These are phyloP conservation scores for Coemansia guatemalensis DNA, from an alignment of 192 early-diverging fungal genomes.

Conservation along the genomic window DNA sequence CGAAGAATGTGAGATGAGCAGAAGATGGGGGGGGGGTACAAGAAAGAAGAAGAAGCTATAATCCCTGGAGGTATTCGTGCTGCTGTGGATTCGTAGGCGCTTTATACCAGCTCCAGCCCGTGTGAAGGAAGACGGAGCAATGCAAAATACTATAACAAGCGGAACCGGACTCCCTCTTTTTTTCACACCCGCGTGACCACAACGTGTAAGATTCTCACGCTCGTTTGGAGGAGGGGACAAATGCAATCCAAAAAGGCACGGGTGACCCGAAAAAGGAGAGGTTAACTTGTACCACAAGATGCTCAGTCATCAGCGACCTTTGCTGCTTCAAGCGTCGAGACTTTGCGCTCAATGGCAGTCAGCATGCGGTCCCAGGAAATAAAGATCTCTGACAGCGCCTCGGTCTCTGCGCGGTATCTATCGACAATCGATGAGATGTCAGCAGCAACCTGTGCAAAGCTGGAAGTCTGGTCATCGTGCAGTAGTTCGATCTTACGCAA, in stretches of 20 bases:
- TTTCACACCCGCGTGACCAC: constrained; percentile 8
- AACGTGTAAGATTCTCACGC: background rate
- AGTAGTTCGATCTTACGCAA: constrained; percentile 20
- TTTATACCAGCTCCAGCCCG: background rate
- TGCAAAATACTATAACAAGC: background rate
- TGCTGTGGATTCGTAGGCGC: background rate
- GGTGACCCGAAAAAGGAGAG: background rate
- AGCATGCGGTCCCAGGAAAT: constrained; percentile 42
- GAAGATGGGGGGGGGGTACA: background rate
- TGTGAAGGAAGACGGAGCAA: background rate
- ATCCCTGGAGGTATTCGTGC: background rate
- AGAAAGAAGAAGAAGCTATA: background rate
- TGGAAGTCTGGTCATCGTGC: constrained; percentile 26
- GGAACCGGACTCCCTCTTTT: background rate
- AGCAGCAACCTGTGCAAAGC: constrained; percentile 21
- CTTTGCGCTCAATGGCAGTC: constrained; percentile 35
- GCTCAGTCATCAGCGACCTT: background rate
- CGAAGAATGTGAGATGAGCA: background rate
- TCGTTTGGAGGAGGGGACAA: background rate
- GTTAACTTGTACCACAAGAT: background rate
- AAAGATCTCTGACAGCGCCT: constrained; percentile 47
- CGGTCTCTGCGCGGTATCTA: constrained; percentile 43
- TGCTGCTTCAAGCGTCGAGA: constrained; percentile 19
- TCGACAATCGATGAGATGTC: constrained; percentile 43
- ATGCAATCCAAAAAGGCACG: background rate